Evolutionary conservation across 495 filamentous ascomycete species (phyloP).

Genomic region (Corynascus novoguineensis): DNA sequence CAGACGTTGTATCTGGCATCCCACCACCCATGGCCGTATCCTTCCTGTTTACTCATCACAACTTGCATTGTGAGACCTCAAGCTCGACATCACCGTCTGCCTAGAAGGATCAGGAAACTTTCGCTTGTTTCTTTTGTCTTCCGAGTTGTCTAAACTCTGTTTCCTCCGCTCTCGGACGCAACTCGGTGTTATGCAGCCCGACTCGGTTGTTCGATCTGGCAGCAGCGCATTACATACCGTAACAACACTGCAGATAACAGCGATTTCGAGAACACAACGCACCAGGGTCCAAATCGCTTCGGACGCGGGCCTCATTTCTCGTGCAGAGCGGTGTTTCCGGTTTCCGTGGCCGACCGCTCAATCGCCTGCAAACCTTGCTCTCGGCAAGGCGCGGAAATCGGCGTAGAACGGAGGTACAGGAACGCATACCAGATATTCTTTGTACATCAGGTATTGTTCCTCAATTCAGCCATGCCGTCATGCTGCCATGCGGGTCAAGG

Average conservation of each 20-base stretch:
- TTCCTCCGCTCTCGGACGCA: not conserved
- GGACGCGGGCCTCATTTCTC: slow-evolving; percentile 1
- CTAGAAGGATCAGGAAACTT: not conserved
- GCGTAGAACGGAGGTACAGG: slow-evolving; percentile 17
- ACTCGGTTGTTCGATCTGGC: not conserved
- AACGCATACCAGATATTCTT: slow-evolving; percentile 6
- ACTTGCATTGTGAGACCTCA: not conserved
- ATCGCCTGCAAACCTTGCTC: slow-evolving; percentile 1
- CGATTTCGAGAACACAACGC: slow-evolving; percentile 16
- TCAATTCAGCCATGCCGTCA: not conserved
- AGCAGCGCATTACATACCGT: not conserved
- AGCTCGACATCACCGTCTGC: slow-evolving; percentile 14
- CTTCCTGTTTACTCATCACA: slow-evolving; percentile 11
- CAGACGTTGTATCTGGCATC: not conserved
- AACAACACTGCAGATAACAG: not conserved
- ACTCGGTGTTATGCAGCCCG: not conserved
- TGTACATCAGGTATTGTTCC: too few relatives aligned
- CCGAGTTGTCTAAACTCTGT: not conserved
- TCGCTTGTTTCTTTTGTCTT: not conserved
- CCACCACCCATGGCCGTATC: too few relatives aligned
- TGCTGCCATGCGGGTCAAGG: slow-evolving; percentile 7
- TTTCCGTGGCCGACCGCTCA: not conserved
- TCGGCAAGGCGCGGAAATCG: slow-evolving; percentile 10
- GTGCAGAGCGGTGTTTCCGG: not conserved
- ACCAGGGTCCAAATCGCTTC: not conserved